Evolutionary conservation across 306 rosid genomes (phyloP).

Genomic region (Ormosia semicastrata): DNA sequence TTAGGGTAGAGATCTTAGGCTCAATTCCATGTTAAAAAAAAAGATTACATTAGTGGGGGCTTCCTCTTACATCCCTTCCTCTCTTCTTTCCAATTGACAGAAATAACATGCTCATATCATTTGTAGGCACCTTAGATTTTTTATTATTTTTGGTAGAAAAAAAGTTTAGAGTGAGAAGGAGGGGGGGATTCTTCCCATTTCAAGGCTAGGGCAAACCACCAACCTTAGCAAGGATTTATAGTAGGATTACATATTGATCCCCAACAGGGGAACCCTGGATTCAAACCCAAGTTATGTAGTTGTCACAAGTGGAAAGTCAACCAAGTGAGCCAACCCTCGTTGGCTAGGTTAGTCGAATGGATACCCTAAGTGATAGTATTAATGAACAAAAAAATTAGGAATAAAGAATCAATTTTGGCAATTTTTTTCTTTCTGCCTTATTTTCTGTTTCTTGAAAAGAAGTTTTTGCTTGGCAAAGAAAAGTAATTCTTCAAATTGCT

Average conservation of each 20-base stretch:
- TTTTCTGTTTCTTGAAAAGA: background rate
- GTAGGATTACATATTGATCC: no score
- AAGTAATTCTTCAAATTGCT: slow-evolving; percentile 24
- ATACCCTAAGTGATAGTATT: slow-evolving; percentile 5
- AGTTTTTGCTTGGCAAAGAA: background rate
- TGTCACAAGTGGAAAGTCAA: no score
- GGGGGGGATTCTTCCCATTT: no score
- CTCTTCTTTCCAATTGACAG: background rate
- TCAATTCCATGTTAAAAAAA: background rate
- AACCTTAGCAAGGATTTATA: no score
- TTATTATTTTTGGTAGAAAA: no score
- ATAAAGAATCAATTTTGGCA: background rate
- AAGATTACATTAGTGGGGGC: background rate
- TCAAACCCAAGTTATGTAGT: no score
- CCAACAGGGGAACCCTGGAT: no score
- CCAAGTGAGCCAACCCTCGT: background rate
- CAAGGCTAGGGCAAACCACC: no score
- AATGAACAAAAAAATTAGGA: background rate
- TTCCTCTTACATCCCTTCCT: background rate
- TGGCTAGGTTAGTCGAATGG: background rate
- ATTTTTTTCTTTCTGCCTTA: background rate
- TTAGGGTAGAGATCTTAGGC: background rate
- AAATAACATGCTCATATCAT: background rate
- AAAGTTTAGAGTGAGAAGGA: no score
- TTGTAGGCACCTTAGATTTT: background rate